A percentile compares a stretch with the other conserved stretches of the same genome.
Conservation (phyloP, 1,139 yeast genomes). For the Candida glucosophila region DNA sequence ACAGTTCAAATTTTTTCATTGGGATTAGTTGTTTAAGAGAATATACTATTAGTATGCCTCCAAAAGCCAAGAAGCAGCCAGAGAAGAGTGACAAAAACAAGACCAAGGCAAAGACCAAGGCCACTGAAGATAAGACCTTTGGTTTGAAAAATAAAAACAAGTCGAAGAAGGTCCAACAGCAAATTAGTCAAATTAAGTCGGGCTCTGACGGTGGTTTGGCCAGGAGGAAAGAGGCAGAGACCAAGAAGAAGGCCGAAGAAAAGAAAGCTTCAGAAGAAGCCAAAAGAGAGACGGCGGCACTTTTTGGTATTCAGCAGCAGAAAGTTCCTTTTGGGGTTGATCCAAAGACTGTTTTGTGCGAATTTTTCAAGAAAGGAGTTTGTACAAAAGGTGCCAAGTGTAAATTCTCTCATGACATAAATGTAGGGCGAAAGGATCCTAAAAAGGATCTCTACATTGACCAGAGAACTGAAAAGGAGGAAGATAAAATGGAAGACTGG, state of each 20-base stretch:
- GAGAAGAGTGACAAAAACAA: conserved; percentile 55
- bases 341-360: conserved; percentile 90
- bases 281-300: conserved; percentile 74
- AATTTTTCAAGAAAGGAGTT: conserved; percentile 78
- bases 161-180: conserved; percentile 85
- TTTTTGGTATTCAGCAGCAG: conserved; percentile 67
- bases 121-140: conserved; percentile 84
- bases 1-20: no score
- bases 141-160: conserved; percentile 92
- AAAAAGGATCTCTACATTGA: conserved; percentile 93
- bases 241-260: conserved; percentile 69
- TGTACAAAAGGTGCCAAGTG: conserved; percentile 89
- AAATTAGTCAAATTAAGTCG: conserved; percentile 63
- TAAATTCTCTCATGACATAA: conserved; percentile 88
- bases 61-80: conserved; percentile 60
- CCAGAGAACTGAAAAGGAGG: conserved; percentile 64
- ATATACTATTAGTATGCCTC: conserved; percentile 41
- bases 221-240: conserved; percentile 70
- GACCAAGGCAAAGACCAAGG: conserved; percentile 58
- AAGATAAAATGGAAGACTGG: conserved; percentile 94
- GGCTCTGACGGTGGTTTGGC: conserved; percentile 59
- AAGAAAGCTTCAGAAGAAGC: conserved; percentile 89
- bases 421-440: conserved; percentile 77
- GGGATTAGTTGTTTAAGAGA: no score
- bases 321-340: conserved; percentile 97